Percentiles rank a stretch among this genome's conserved stretches.
Evolutionary conservation across 805 yeast species (phyloP).

Genomic region (Ogataea degrootiae): DNA sequence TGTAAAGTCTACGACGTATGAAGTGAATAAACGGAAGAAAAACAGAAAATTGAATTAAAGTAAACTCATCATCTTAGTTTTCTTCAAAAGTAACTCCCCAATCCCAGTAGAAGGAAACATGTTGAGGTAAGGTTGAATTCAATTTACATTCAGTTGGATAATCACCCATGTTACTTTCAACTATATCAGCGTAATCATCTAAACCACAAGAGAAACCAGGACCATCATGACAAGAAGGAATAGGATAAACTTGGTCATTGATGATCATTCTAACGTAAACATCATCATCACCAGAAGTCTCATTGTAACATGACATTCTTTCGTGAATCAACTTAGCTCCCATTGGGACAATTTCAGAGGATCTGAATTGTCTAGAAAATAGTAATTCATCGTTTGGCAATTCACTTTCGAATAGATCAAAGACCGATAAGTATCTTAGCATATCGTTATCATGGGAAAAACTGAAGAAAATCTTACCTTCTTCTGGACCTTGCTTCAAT

Average conservation of each 20-base stretch:
- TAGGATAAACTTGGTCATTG: conserved; percentile 51
- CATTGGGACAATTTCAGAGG: background rate
- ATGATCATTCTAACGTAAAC: conserved; percentile 41
- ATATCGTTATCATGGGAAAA: conserved; percentile 57
- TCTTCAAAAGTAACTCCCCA: no score
- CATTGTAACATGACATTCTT: conserved; percentile 26
- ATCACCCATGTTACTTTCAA: no score
- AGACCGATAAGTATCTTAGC: conserved; percentile 51
- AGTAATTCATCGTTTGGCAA: conserved; percentile 41
- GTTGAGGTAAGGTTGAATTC: no score
- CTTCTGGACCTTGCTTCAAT: no score
- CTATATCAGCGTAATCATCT: conserved; percentile 21
- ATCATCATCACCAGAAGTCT: conserved; percentile 8
- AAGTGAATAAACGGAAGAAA: no score
- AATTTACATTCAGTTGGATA: no score
- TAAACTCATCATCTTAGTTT: no score
- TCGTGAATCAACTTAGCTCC: no score
- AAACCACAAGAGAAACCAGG: conserved; percentile 48
- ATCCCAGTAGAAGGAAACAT: no score
- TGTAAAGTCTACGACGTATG: no score
- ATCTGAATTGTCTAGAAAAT: conserved; percentile 35
- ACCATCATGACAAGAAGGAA: conserved; percentile 41
- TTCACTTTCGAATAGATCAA: conserved; percentile 47
- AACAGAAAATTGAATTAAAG: no score
- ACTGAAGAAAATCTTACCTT: no score